A percentile compares a stretch with the other conserved stretches of the same genome.
phyloP scores from a whole-genome alignment of 75 land plant genomes.

The Cunninghamia lanceolata region DNA sequence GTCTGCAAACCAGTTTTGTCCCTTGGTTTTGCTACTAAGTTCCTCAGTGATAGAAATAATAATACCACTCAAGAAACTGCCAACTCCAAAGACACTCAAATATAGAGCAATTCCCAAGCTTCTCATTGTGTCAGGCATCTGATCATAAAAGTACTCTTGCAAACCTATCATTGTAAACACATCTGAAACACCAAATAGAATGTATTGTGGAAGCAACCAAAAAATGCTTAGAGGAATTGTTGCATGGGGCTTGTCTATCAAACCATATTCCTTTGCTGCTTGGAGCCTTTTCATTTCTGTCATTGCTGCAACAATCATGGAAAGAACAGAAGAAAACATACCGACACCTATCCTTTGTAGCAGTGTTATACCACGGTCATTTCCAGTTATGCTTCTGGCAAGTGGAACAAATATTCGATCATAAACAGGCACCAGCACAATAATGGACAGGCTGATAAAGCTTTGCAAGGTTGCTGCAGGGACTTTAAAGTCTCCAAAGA shows the following conservation, averaged over 20 bases:
- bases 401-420: constrained; percentile 48
- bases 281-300: constrained; percentile 44
- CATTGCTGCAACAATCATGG: constrained; percentile 51
- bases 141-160: constrained; percentile 58
- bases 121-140: constrained; percentile 50
- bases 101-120: constrained; percentile 60
- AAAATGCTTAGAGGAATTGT: constrained; percentile 56
- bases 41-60: constrained; percentile 39
- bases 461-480: constrained; percentile 51
- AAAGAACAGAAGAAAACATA: constrained; percentile 28
- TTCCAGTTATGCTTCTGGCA: constrained; percentile 34
- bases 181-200: constrained; percentile 34
- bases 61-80: constrained; percentile 49
- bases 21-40: constrained; percentile 21
- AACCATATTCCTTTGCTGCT: constrained; percentile 34
- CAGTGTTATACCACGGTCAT: constrained; percentile 48
- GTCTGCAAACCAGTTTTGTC: constrained; percentile 42
- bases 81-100: constrained; percentile 45
- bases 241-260: constrained; percentile 24
- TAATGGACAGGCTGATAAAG: constrained; percentile 21
- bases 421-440: constrained; percentile 43
- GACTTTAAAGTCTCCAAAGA: constrained; percentile 28
- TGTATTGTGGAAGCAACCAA: constrained; percentile 66
- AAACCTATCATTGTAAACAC: constrained; percentile 40
- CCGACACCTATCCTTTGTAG: constrained; percentile 56